Base-by-base conservation (phyloP, 2,329 filamentous ascomycete species). In the Pleoardoris graminearum region DNA sequence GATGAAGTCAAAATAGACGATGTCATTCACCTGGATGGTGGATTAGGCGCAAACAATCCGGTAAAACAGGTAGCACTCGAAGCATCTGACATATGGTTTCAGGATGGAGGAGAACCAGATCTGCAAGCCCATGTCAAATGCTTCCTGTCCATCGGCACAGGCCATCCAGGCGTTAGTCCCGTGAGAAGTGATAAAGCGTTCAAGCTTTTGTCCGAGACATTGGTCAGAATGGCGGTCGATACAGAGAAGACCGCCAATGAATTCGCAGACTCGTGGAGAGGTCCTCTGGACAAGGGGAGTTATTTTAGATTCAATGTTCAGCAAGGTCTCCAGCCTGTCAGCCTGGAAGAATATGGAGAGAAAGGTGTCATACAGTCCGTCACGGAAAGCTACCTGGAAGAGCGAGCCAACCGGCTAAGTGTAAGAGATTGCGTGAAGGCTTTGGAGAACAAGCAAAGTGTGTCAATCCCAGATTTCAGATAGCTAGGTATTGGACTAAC, bases 31-130 rank as follows among this genome's bases (percentile, higher is more conserved):
- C 65, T 78, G 11, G 79, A 81, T 57, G 78, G 76, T 4, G 60
- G 54, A 0, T 22, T 59, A 3, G 58, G 60, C 10, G 58, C 58
- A 7, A 82, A 81, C 61, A 82, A 82, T 50, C 80, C 79, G 0
- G 65, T 76, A 11, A 53, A 63, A 6, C 53, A 70, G 23, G 58
- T 79, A 1, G 76, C 70, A 68, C 67, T 67, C 21, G 69, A 80
- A 57, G 37, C 59, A 2, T 12, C 45, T 6, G 55, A 61, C 25
- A 48, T 59, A 17, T 59, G 57, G 57, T 50, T 50, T 35, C 25
- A 51, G 35, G 32, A 53, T 22, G 36, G 27, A 25, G 46, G 51
- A 8, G 17, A 55, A 33, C 32, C 23, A 12, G 23, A 16, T n/a
- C n/a, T 55, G n/a, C 52, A 55, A 43, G 50, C 49, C 2, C 39